Base-by-base conservation (phyloP, 768 basidiomycete species). In the Leccinum truebloodii region DNA sequence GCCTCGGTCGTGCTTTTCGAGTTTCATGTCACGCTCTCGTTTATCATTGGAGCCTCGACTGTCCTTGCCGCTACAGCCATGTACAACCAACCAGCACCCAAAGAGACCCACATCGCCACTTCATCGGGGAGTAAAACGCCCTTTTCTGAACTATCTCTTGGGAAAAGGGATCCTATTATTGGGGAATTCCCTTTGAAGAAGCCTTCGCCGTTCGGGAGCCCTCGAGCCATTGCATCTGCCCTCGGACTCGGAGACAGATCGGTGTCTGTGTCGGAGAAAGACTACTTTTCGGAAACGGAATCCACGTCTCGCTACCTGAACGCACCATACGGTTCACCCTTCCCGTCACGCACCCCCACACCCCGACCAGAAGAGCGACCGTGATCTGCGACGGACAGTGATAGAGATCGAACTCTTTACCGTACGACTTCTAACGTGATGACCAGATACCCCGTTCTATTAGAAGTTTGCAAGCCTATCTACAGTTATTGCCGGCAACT, bases 21-120 rank as follows among this genome's bases (percentile, higher is more conserved):
- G 70, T 97, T 96, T 74, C 78, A 80, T 37, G 91, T 98, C 71
- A 96, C 96, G 3, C 81, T 86, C 12, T 84, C 88, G 2, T 98
- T 99, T 76, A 70, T 97, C 63, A 80, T 95, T 34, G 96, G 96
- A 14, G 86, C 93, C 2, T 80, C 86, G 2, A 89, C 92, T 30
- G 97, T 98, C 20, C 82, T 98, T 26, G 81, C 81, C 22, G 89
- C 95, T 14, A 99, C 96, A 5, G 95, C 90, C 83, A 86, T 96
- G 82, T 99, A 98, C 81, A 98, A 98, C 76, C 88, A 89, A 66
- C 89, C 88, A 2, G 16, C 57, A 55, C 65, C 79, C 24, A 73
- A 71, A 61, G 81, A 81, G 59, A 62, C 77, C 5, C 67, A 69
- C 50, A 62, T 75, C 32, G 65, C 72, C 59, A 65, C 60, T 14